These are phyloP conservation scores for Blastobotrys americana DNA, from an alignment of 805 yeast species.

Conservation along the genomic window DNA sequence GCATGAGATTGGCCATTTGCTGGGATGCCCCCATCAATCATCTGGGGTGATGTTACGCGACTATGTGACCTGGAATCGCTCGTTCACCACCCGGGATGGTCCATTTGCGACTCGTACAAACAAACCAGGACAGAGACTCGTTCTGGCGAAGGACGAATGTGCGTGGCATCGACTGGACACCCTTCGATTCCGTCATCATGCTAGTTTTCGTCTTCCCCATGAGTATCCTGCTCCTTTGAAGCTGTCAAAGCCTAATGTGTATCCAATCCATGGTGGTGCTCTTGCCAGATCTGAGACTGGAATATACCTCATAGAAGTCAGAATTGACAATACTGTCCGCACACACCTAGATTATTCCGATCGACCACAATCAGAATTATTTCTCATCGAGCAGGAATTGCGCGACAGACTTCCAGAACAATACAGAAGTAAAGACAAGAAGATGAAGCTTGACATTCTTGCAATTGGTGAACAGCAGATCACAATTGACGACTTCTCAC, in stretches of 20 bases:
- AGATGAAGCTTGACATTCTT: slow-evolving; percentile 47
- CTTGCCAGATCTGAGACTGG: slow-evolving; percentile 55
- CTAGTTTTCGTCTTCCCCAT: slow-evolving; percentile 62
- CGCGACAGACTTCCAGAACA: slow-evolving; percentile 32
- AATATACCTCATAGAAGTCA: slow-evolving; percentile 66
- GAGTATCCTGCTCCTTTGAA: slow-evolving; percentile 38
- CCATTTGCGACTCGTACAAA: slow-evolving; percentile 34
- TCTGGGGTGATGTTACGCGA: slow-evolving; percentile 87
- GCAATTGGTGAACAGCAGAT: slow-evolving; percentile 56
- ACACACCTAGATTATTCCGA: slow-evolving; percentile 55
- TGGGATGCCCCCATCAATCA: slow-evolving; percentile 90
- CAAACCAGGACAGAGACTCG: slow-evolving; percentile 31
- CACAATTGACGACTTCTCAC: slow-evolving; percentile 45
- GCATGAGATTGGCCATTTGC: slow-evolving; percentile 89
- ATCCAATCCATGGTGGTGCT: slow-evolving; percentile 42
- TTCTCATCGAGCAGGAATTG: slow-evolving; percentile 43
- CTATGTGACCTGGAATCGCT: slow-evolving; percentile 71
- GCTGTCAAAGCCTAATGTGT: slow-evolving; percentile 39
- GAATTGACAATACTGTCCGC: slow-evolving; percentile 48
- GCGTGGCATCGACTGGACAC: slow-evolving; percentile 83
- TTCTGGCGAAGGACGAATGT: slow-evolving; percentile 56
- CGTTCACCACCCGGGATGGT: slow-evolving; percentile 68
- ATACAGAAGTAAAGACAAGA: slow-evolving; percentile 28
- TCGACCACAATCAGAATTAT: slow-evolving; percentile 51
- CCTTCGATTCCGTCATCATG: slow-evolving; percentile 72